Evolutionary conservation across 106 monocot genomes (phyloP).

Genomic region (Acorus calamus): DNA sequence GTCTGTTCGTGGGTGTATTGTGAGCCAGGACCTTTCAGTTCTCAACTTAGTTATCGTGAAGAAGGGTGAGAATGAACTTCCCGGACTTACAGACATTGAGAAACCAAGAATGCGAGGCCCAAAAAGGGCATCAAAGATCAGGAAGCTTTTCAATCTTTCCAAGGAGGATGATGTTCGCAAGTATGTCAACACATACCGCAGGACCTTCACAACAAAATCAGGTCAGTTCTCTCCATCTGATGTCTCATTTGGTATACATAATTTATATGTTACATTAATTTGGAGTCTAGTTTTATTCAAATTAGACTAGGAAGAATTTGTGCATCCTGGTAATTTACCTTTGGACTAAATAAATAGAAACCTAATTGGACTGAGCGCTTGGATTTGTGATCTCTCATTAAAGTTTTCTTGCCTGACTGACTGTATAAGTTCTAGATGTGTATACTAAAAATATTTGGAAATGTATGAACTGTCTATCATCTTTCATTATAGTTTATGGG

Average conservation of each 20-base stretch:
- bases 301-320: too few relatives aligned
- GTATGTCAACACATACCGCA: constrained; percentile 69
- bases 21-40: constrained; percentile 48
- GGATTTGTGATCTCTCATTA: too few relatives aligned
- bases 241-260: too few relatives aligned
- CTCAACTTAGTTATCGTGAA: constrained; percentile 22
- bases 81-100: constrained; percentile 22
- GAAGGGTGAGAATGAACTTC: constrained; percentile 28
- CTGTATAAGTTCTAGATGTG: too few relatives aligned
- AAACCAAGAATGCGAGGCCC: constrained; percentile 29
- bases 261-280: too few relatives aligned
- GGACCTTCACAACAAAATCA: constrained; percentile 47
- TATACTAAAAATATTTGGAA: too few relatives aligned
- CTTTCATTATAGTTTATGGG: not conserved
- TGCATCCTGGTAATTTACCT: too few relatives aligned
- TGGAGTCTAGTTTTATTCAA: too few relatives aligned
- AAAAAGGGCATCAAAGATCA: constrained; percentile 25
- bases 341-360: too few relatives aligned
- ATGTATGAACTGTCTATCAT: not conserved
- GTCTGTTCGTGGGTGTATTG: constrained; percentile 72
- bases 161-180: constrained; percentile 70
- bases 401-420: too few relatives aligned
- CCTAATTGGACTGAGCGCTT: too few relatives aligned
- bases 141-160: constrained; percentile 30
- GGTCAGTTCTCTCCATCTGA: not conserved